Evolutionary conservation across 177 flowering plant genomes (phyloP).

Genomic region (Vitis hybrid): DNA sequence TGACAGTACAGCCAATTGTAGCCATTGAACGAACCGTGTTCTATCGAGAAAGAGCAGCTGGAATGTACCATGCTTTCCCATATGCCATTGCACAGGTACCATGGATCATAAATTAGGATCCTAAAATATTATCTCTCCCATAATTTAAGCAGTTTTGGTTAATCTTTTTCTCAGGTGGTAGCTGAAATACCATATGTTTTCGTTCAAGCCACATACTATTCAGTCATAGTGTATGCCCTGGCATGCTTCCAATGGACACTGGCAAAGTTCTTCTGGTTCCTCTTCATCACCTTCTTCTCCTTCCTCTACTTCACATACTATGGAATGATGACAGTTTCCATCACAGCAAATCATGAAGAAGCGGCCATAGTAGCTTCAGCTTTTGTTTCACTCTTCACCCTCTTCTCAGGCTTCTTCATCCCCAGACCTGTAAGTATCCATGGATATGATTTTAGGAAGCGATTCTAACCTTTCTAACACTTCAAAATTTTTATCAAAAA

Average conservation of each 20-base stretch:
- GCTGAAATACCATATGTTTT: conserved; percentile 70
- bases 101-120: neutral
- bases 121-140: conserved; percentile 5
- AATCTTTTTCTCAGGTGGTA: conserved; percentile 45
- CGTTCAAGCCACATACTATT: conserved; percentile 54
- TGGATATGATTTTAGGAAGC: no score
- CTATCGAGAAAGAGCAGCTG: conserved; percentile 31
- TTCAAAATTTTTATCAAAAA: no score
- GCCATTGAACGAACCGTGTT: conserved; percentile 15
- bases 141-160: no score
- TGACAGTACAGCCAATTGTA: conserved; percentile 19
- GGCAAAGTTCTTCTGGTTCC: conserved; percentile 82
- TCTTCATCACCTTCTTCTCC: conserved; percentile 70
- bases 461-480: no score
- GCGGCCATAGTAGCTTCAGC: conserved; percentile 71
- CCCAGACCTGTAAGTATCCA: conserved; percentile 58
- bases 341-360: conserved; percentile 74
- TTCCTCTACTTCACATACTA: conserved; percentile 89
- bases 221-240: conserved; percentile 73
- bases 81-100: conserved; percentile 23
- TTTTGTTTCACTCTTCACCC: conserved; percentile 62
- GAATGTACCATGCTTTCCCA: conserved; percentile 14
- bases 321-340: conserved; percentile 87
- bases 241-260: conserved; percentile 74
- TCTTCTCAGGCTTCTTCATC: conserved; percentile 86